These are phyloP conservation scores for Triticum monococcum DNA, from an alignment of 176 grass and related monocot species.

Conservation along the genomic window DNA sequence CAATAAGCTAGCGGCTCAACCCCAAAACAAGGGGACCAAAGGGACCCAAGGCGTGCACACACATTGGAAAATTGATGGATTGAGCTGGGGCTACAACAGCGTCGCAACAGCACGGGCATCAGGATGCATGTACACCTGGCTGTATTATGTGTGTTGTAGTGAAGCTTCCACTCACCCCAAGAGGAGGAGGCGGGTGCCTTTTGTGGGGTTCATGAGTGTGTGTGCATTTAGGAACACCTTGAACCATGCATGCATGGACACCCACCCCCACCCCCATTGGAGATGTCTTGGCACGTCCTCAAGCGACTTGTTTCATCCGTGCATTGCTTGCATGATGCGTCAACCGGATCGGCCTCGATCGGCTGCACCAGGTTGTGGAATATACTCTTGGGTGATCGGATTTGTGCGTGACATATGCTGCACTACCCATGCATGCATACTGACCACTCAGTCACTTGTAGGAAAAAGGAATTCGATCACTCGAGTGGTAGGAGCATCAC, in stretches of 20 bases:
- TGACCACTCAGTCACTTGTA: not conserved
- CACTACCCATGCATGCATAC: not conserved
- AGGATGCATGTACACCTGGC: too few species aligned
- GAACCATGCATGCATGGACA: not conserved
- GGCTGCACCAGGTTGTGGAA: not conserved
- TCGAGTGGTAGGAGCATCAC: not conserved
- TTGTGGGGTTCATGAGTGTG: not conserved
- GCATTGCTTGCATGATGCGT: not conserved
- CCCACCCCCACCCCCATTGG: not conserved
- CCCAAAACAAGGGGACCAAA: slow-evolving; percentile 29
- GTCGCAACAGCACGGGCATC: not conserved
- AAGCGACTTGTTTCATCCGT: slow-evolving; percentile 7
- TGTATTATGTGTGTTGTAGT: not conserved
- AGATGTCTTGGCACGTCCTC: not conserved
- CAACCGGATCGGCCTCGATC: not conserved
- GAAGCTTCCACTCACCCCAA: slow-evolving; percentile 49
- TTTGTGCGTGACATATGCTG: not conserved
- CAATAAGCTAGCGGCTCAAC: slow-evolving; percentile 8
- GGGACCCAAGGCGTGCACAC: not conserved
- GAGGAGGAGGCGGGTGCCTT: not conserved
- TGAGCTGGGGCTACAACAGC: slow-evolving; percentile 8
- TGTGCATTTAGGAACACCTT: slow-evolving; percentile 23
- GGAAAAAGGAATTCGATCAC: not conserved
- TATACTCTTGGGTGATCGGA: not conserved
- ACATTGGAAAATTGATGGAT: not conserved